Evolutionary conservation across 192 early-diverging fungal genomes (phyloP), one percentile per base, ranked within the genome.

Genomic region (Backusella liffmaniae): DNA sequence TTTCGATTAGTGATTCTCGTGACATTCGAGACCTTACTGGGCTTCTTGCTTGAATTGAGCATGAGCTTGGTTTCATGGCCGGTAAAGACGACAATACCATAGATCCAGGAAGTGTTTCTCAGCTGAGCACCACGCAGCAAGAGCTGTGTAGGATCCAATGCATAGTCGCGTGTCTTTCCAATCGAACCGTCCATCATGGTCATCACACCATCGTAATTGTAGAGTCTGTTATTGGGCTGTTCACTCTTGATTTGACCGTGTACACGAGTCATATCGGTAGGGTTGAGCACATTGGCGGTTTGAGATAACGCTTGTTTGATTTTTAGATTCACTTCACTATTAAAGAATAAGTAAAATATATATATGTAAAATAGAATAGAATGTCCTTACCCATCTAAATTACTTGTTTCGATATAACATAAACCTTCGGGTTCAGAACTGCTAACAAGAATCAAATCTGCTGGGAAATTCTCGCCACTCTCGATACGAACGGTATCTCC

Each of bases 21-120:
- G 0, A 99, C 91, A 67, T 91, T 92, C 7, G 97, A 97, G 41
- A 89, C 91, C 82, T 99, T 99, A 83, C 94, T 95, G 2, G 96
- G 96, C 26, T 95, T 94, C 16, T 87, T 87, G n/a, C 90, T 94
- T 0, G 96, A 94, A 75, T 99, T 99, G 76, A 92, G 89, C 96
- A 99, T 97, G 56, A 99, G 87, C 82, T 99, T 99, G 4, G 96
- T 94, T 75, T 99, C 97, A 81, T 98, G 96, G 62, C 97, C 97
- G 3, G 97, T 99, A 74, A 97, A 97, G 21, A 99, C 86, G 2
- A 93, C 95, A n/a, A 96, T 83, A 21, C 90, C 96, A 77, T 97
- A 99, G 65, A 95, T 87, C 96, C 96, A 99, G 66, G 87, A 82
- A 5, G 97, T 99, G 81, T 99, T 99, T 67, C 96, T 90, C 70